Percentiles rank a stretch among this genome's conserved stretches.
phyloP scores from a whole-genome alignment of 1,284 basidiomycete genomes.

The Kwoniella shivajii region DNA sequence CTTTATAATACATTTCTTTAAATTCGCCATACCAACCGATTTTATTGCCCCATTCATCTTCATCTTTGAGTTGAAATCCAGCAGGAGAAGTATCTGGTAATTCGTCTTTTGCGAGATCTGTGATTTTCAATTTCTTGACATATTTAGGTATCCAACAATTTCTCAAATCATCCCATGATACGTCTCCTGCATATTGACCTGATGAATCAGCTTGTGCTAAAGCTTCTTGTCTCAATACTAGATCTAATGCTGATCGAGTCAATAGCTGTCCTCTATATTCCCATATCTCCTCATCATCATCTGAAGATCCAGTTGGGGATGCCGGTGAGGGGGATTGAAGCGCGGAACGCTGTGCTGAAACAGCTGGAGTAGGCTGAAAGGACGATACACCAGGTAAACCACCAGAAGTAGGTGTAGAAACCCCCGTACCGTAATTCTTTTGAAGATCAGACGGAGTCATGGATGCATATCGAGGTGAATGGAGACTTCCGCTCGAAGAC shows the following conservation, averaged over 20 bases:
- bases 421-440: constrained; percentile 31
- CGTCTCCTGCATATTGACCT: constrained; percentile 40
- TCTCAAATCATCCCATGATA: constrained; percentile 40
- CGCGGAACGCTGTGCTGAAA: not conserved
- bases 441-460: constrained; percentile 23
- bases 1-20: constrained; percentile 35
- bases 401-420: not conserved
- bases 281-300: constrained; percentile 24
- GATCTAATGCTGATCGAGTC: constrained; percentile 38
- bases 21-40: constrained; percentile 35
- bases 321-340: not conserved
- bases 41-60: constrained; percentile 44
- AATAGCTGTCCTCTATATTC: constrained; percentile 40
- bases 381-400: constrained; percentile 15
- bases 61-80: constrained; percentile 27
- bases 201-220: constrained; percentile 35
- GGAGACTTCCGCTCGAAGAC: constrained; percentile 5
- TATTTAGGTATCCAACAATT: constrained; percentile 43
- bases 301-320: not conserved
- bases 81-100: constrained; percentile 36
- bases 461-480: constrained; percentile 2
- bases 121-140: constrained; percentile 31
- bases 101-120: constrained; percentile 37
- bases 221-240: constrained; percentile 34
- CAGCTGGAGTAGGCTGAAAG: constrained; percentile 17